These are phyloP conservation scores for Mycena albidolilacea DNA, from an alignment of 768 basidiomycete genomes.

Conservation along the genomic window DNA sequence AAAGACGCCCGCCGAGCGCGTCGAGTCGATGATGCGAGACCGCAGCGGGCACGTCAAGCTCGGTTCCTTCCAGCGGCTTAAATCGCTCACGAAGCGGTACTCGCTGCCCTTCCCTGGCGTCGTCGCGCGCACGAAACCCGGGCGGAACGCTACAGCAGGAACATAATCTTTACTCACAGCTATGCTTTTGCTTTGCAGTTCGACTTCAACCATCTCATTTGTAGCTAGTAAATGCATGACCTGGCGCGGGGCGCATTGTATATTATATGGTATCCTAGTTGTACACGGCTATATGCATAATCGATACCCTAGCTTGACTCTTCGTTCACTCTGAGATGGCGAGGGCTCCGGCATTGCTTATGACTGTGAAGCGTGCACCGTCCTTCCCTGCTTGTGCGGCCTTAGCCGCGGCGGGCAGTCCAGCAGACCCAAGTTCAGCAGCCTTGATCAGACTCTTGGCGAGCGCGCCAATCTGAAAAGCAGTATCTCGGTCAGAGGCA, in stretches of 20 bases:
- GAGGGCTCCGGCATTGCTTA: conserved; percentile 66
- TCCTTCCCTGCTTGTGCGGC: conserved; percentile 59
- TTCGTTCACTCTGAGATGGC: too few relatives aligned
- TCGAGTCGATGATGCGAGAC: conserved; percentile 48
- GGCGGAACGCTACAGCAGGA: conserved; percentile 22
- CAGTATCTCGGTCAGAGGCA: background rate
- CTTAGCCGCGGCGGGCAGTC: conserved; percentile 59
- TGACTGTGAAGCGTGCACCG: conserved; percentile 63
- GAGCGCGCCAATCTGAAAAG: conserved; percentile 62
- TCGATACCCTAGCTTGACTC: conserved; percentile 31
- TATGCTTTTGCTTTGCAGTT: conserved; percentile 3
- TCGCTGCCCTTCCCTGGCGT: conserved; percentile 58
- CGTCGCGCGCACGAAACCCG: conserved; percentile 16
- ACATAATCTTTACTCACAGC: background rate
- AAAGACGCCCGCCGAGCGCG: conserved; percentile 52
- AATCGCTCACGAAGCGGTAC: conserved; percentile 64
- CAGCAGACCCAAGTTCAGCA: conserved; percentile 67
- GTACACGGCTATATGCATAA: background rate
- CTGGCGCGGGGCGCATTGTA: background rate
- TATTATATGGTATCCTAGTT: conserved; percentile 7
- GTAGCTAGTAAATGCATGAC: conserved; percentile 25
- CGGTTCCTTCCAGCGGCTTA: conserved; percentile 57
- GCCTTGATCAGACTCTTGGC: conserved; percentile 69
- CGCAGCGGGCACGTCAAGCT: conserved; percentile 39
- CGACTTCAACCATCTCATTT: conserved; percentile 12